Evolutionary conservation across 805 yeast genomes (phyloP), one percentile per base, ranked within the genome.

Genomic region (Metschnikowia santaceciliae): DNA sequence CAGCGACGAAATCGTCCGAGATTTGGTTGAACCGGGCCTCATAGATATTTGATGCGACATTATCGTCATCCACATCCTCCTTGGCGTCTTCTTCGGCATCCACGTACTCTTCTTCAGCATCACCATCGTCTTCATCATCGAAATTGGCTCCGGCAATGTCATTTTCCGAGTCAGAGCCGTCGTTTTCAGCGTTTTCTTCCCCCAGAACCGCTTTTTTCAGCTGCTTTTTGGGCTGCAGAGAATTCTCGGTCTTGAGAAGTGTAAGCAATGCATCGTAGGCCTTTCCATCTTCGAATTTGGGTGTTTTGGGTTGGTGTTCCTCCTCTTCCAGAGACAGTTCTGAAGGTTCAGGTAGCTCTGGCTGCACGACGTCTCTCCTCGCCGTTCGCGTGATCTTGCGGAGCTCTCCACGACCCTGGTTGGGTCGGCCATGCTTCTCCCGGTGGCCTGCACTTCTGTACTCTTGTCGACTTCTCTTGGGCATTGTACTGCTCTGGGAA

Each of bases 231-330:
- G 53, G 55, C 32, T 55, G 51, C n/a, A 49, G 62, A 19, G 67
- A 63, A 54, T 75, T 78, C 47, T 79, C 83, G 46, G 39, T 8
- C 40, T 72, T 76, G 53, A 86, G 71, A 45, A 87, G 72, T 1
- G 88, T 81, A 61, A 87, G 64, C 45, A 87, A 69, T 1, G 92
- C 91, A 57, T 79, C 77, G 65, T 87, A 86, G 0, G 86, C 87
- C 59, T 74, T 71, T 3, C 77, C 74, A 32, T 56, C 57, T 26
- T 50, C 53, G 34, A 57, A 56, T 6, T 48, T 34, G 47, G 46
- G 58, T 65, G 14, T 61, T 61, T 55, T 42, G 38, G 51, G 41
- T 42, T 62, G 59, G n/a, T 48, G 57, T 23, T 20, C 46, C 3
- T 44, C 58, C 3, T 48, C 57, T 10, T 52, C 61, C 26, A 33